Base-by-base conservation (phyloP, 1,139 yeast species). In the Yamadazyma mexicana region DNA sequence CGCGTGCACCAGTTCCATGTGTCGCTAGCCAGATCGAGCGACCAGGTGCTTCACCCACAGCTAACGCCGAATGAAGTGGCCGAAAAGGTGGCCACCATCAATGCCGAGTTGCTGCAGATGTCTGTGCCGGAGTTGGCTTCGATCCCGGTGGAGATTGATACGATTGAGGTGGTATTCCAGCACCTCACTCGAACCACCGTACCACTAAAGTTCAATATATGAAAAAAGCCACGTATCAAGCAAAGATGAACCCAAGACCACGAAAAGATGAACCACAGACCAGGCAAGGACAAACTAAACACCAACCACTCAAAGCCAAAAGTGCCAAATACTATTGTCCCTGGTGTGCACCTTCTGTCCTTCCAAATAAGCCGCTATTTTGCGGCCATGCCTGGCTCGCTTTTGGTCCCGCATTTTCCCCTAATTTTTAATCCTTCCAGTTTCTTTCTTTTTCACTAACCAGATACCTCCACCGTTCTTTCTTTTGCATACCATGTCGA, bases 401-500 rank as follows among this genome's bases (percentile, higher is more conserved):
- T n/a, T n/a, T n/a, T n/a, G n/a, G n/a, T n/a, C n/a, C n/a, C n/a
- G n/a, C n/a, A n/a, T n/a, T n/a, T n/a, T n/a, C n/a, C n/a, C n/a
- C n/a, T n/a, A n/a, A n/a, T n/a, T n/a, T n/a, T n/a, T n/a, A n/a
- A n/a, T n/a, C 22, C 22, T 20, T 8, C 8, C 22, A 20, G 22
- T 8, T 8, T 20, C 22, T 8, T 8, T 5, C 22, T 6, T 20
- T 20, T 20, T 20, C 22, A n/a, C 22, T 8, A 20, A 20, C 5
- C 5, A 20, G 8, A 20, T 20, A 20, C 5, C 8, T 20, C 22
- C 22, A 20, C 22, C 8, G 8, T 8, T 6, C 22, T 20, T 14
- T 20, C 8, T 29, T 31, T 9, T 14, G 26, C n/a, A n/a, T n/a
- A n/a, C n/a, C 33, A 62, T 64, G 62, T 59, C 66, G 29, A 64